Base-by-base conservation (phyloP, 1,139 yeast genomes). In the Hansenula sp. region DNA sequence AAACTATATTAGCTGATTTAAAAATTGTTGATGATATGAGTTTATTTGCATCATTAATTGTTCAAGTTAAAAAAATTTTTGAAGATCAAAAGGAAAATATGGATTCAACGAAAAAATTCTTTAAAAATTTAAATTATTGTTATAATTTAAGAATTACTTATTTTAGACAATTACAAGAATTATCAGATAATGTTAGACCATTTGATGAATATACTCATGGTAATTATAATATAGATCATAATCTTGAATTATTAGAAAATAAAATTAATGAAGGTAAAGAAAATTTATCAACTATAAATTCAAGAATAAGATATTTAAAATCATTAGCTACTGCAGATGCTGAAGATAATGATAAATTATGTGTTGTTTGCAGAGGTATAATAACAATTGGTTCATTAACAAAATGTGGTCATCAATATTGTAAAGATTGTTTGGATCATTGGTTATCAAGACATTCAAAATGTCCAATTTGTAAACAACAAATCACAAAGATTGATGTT, bases 371-470 rank as follows among this genome's bases (percentile, higher is more conserved):
- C 58, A 76, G 83, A 20, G 71, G 78, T 4, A 59, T 73, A 2
- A 87, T 89, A 35, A 69, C 77, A 3, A 69, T 79, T 36, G 97
- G 97, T 0, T 74, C 92, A 0, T 67, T 90, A 45, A 82, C 95
- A 0, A 79, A 78, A 17, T 90, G 97, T 69, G 97, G 97, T 0
- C 97, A 90, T 61, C 82, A 81, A 52, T 90, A 83, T 57, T 90
- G 97, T 57, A 75, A 77, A 44, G 82, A 75, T 2, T 90, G 97
- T 59, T 66, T 89, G 29, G 70, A 64, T 14, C 79, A 73, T 43
- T 92, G 98, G 97, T 59, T 83, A 42, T 66, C 63, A 13, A 67
- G 67, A 18, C 72, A 72, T 31, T 58, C 60, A 8, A 60, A 66
- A 1, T 90, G 97, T 60, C 97, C 97, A 0, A 69, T 88, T 55